These are phyloP conservation scores for Neurospora intermedia DNA, from an alignment of 495 filamentous ascomycete species.

Conservation along the genomic window DNA sequence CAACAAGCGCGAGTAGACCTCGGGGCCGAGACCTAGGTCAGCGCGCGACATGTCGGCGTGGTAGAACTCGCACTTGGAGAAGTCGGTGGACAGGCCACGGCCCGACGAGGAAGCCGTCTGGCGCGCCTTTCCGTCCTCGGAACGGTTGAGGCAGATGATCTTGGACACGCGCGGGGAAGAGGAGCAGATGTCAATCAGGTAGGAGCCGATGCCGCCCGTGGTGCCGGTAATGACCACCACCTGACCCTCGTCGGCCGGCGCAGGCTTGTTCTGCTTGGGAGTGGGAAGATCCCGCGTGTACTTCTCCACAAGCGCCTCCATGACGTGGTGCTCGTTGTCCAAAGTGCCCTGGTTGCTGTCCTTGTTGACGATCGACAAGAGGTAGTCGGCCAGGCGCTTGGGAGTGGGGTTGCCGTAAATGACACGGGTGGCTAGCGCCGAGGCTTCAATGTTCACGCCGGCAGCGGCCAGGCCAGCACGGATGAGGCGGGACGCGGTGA, in stretches of 20 bases:
- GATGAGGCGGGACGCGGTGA: conserved; percentile 28
- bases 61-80: conserved; percentile 38
- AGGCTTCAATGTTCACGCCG: conserved; percentile 18
- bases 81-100: conserved; percentile 26
- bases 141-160: conserved; percentile 47
- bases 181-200: conserved; percentile 39
- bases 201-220: conserved; percentile 49
- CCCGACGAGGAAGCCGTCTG: conserved; percentile 20
- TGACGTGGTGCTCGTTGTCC: conserved; percentile 18
- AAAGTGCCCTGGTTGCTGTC: conserved; percentile 3
- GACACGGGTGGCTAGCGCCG: conserved; percentile 23
- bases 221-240: conserved; percentile 48
- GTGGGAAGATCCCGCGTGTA: conserved; percentile 26
- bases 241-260: conserved; percentile 25
- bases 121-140: conserved; percentile 23
- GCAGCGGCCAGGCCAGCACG: conserved; percentile 20
- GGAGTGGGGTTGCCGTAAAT: conserved; percentile 32
- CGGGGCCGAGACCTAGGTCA: conserved; percentile 33
- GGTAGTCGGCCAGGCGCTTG: conserved; percentile 22
- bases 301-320: conserved; percentile 26
- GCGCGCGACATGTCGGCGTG: conserved; percentile 34
- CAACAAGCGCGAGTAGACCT: conserved; percentile 29
- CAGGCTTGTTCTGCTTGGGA: conserved; percentile 16
- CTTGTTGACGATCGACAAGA: conserved; percentile 12
- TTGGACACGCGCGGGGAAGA: conserved; percentile 29